Evolutionary conservation across 2,329 filamentous ascomycete genomes (phyloP), one percentile per base, ranked within the genome.

Genomic region (Dactylellina sp.): DNA sequence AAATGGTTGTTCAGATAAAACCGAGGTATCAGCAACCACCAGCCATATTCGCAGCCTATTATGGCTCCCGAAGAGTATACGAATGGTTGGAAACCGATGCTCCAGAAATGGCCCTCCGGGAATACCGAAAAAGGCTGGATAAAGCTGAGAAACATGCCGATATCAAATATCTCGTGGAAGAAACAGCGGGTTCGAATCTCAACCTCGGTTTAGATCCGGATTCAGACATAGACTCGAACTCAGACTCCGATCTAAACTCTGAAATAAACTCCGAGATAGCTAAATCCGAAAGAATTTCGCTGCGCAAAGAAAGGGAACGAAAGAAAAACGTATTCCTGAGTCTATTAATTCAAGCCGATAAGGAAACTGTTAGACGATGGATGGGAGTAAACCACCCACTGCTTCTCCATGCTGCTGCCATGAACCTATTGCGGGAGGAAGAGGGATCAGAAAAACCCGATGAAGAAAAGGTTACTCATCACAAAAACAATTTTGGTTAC

Each of bases 11-110:
- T n/a, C 86, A 62, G 83, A 87, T 76, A 90, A 89, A 79, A 87
- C 90, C 0, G 85, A 85, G 14, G 91, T 87, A 79, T 95, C 82
- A 0, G 86, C 1, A 81, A 91, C 39, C 61, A 1, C 4, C 28
- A 1, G 37, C 49, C 22, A 11, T 56, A 14, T 47, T 37, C n/a
- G 61, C 61, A 11, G 61, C 77, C 77, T 1, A 71, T 16, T 59
- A 59, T 28, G 87, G 88, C 1, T 89, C 84, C 18, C 79, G 93
- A 14, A 86, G 89, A 46, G 85, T 85, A n/a, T 86, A 92, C 0
- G 88, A 94, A 78, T 96, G 91, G 87, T 91, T 94, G 79, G 80
- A 92, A 62, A 88, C 89, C 70, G 89, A 91, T 75, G 85, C 87
- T 0, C 91, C 91, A 0, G 81, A 87, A 76, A 84, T 88, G 79